Conservation (phyloP, 805 yeast species). For the Sugiyamaella marilandica region DNA sequence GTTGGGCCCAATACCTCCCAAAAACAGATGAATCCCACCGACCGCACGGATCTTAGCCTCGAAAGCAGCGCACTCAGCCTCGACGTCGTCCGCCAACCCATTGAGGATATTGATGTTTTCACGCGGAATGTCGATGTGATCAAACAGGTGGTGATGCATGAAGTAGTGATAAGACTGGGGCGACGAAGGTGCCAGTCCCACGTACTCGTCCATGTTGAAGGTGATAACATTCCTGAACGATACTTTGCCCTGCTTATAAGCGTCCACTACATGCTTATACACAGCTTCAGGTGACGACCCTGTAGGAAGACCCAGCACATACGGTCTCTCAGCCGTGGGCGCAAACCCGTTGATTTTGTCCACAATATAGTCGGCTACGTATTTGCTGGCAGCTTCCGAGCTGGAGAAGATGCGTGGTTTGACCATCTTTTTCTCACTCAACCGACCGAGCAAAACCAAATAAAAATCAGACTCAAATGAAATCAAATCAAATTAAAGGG, state of each 20-base stretch:
- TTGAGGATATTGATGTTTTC: constrained; percentile 51
- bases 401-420: constrained; percentile 10
- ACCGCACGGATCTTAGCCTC: constrained; percentile 44
- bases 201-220: constrained; percentile 60
- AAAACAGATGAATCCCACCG: constrained; percentile 49
- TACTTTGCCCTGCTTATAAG: constrained; percentile 40
- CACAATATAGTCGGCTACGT: constrained; percentile 44
- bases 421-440: not conserved
- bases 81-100: constrained; percentile 45
- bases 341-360: constrained; percentile 39
- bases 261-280: constrained; percentile 43
- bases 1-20: constrained; percentile 59
- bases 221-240: constrained; percentile 51
- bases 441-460: too few relatives aligned
- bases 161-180: constrained; percentile 54
- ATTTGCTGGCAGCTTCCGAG: constrained; percentile 27
- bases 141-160: constrained; percentile 52
- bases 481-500: not conserved
- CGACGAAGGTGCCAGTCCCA: constrained; percentile 44
- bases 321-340: constrained; percentile 44
- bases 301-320: constrained; percentile 54
- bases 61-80: constrained; percentile 44
- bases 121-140: constrained; percentile 49
- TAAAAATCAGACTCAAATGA: not conserved
- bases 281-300: constrained; percentile 59